These are phyloP conservation scores for Xylaria digitata DNA, from an alignment of 2,329 filamentous ascomycete genomes.

Conservation along the genomic window DNA sequence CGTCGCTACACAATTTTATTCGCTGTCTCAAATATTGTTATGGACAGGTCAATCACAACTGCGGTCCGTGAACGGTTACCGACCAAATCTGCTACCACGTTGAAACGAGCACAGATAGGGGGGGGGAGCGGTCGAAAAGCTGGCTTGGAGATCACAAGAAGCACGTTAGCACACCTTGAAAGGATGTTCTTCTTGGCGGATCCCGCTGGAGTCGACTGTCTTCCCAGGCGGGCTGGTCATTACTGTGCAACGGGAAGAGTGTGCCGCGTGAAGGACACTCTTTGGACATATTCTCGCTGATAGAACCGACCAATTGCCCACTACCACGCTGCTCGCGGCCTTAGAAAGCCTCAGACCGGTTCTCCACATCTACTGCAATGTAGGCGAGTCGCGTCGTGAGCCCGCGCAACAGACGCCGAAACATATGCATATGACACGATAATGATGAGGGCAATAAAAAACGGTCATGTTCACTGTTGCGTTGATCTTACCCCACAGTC, in stretches of 20 bases:
- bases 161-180: slow-evolving; percentile 2
- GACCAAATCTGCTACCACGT: neutral
- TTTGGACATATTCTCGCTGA: neutral
- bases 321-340: neutral
- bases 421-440: slow-evolving; percentile 25
- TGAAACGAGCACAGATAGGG: neutral
- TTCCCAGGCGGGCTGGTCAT: neutral
- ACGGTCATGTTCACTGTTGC: slow-evolving; percentile 15
- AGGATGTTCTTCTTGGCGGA: slow-evolving; percentile 5
- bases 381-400: slow-evolving; percentile 2
- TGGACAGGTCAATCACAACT: neutral
- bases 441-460: slow-evolving; percentile 10
- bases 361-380: slow-evolving; percentile 11
- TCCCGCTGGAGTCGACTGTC: neutral
- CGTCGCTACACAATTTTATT: neutral
- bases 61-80: neutral
- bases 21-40: neutral
- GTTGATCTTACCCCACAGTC: slow-evolving; percentile 27
- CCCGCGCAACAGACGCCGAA: neutral
- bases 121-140: neutral
- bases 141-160: neutral
- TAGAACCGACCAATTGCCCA: neutral
- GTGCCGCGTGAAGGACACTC: no score
- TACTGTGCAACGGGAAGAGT: neutral
- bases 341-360: neutral